Evolutionary conservation across 176 grass and related monocot species (phyloP).

Genomic region (Hordeum marinum): DNA sequence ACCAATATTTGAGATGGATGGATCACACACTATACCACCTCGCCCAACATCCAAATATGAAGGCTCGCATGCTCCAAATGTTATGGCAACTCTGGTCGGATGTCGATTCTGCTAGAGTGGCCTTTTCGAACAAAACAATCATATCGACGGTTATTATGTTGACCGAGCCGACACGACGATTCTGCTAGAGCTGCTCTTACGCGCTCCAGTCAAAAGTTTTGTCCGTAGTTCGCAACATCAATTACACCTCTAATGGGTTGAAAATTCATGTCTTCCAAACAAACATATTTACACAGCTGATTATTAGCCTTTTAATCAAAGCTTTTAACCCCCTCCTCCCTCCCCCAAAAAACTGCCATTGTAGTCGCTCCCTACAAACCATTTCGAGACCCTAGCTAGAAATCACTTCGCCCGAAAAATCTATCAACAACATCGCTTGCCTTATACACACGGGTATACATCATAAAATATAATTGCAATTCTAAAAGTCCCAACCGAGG

Average conservation of each 20-base stretch:
- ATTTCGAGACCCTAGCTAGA: not conserved
- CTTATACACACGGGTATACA: not conserved
- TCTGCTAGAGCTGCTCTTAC: too few species aligned
- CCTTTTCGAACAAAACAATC: too few species aligned
- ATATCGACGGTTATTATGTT: too few species aligned
- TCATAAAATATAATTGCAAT: not conserved
- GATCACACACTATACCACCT: too few species aligned
- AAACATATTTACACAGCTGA: not conserved
- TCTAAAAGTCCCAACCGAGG: slow-evolving; percentile 5
- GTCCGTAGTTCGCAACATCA: not conserved
- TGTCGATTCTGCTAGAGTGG: too few species aligned
- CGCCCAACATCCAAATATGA: too few species aligned
- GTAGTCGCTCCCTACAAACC: not conserved
- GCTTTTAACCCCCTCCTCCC: too few species aligned
- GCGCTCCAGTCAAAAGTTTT: too few species aligned
- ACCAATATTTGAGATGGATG: too few species aligned
- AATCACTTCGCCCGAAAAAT: not conserved
- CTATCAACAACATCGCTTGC: not conserved
- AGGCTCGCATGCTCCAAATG: too few species aligned
- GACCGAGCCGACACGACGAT: too few species aligned
- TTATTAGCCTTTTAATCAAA: not conserved
- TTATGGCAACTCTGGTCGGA: too few species aligned
- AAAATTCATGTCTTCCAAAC: not conserved
- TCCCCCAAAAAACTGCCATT: not conserved
- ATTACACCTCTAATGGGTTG: not conserved